These are phyloP conservation scores for Suillus cothurnatus DNA, from an alignment of 768 basidiomycete genomes.

Conservation along the genomic window DNA sequence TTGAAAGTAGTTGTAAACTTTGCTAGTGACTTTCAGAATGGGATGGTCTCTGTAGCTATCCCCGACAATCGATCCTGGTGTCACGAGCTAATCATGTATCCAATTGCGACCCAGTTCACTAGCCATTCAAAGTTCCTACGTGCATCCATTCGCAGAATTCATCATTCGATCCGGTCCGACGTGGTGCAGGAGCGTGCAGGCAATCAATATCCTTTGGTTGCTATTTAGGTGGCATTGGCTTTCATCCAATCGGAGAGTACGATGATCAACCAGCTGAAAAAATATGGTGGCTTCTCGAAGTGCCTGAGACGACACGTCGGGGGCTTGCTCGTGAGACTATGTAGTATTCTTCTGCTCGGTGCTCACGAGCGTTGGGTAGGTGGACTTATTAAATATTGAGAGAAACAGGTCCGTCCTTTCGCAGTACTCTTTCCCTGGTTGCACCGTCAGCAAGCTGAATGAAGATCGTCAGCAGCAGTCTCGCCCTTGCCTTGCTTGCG, in stretches of 20 bases:
- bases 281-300: background rate
- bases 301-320: background rate
- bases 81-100: background rate
- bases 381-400: background rate
- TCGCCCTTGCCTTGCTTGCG: conserved; percentile 18
- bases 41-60: too few species aligned
- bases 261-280: background rate
- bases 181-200: background rate
- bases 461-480: conserved; percentile 13
- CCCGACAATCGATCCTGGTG: too few species aligned
- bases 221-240: background rate
- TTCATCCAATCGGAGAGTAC: background rate
- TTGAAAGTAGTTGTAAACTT: too few species aligned
- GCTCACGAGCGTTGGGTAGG: background rate
- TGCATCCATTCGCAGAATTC: background rate
- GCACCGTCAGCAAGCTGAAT: conserved; percentile 9
- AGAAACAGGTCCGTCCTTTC: background rate
- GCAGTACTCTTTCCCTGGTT: background rate
- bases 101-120: background rate
- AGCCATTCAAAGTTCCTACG: background rate
- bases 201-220: background rate
- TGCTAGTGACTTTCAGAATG: too few species aligned
- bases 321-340: background rate
- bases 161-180: background rate
- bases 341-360: background rate